Evolutionary conservation across 2,329 filamentous ascomycete species (phyloP).

Genomic region (Fusarium sp.): DNA sequence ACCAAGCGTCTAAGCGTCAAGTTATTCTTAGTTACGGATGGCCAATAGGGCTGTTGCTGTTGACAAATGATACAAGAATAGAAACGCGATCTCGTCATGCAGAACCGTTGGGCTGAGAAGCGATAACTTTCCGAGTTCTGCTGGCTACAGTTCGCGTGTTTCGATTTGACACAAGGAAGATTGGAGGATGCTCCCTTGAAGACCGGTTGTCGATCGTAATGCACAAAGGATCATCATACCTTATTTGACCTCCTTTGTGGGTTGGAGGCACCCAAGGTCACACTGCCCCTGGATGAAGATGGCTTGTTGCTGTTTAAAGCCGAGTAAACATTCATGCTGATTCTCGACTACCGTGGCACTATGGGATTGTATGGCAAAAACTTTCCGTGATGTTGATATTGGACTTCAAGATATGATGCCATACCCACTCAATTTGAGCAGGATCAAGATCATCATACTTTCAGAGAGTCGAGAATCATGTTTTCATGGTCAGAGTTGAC

Average conservation of each 20-base stretch:
- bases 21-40: conserved; percentile 14
- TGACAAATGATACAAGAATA: conserved; percentile 21
- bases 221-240: conserved; percentile 10
- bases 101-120: conserved; percentile 10
- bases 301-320: neutral
- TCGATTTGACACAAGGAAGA: neutral
- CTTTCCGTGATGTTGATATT: neutral
- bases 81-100: conserved; percentile 6
- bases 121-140: neutral
- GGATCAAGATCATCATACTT: neutral
- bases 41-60: conserved; percentile 11
- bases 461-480: neutral
- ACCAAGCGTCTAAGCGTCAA: neutral
- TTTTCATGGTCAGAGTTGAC: neutral
- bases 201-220: conserved; percentile 31
- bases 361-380: neutral
- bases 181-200: conserved; percentile 5
- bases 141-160: conserved; percentile 14
- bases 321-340: neutral
- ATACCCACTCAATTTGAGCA: neutral
- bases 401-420: neutral
- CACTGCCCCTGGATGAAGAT: neutral
- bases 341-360: neutral
- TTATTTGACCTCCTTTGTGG: neutral
- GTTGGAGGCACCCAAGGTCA: neutral